phyloP scores from a whole-genome alignment of 495 filamentous ascomycete genomes.

The Aspergillus panamensis region DNA sequence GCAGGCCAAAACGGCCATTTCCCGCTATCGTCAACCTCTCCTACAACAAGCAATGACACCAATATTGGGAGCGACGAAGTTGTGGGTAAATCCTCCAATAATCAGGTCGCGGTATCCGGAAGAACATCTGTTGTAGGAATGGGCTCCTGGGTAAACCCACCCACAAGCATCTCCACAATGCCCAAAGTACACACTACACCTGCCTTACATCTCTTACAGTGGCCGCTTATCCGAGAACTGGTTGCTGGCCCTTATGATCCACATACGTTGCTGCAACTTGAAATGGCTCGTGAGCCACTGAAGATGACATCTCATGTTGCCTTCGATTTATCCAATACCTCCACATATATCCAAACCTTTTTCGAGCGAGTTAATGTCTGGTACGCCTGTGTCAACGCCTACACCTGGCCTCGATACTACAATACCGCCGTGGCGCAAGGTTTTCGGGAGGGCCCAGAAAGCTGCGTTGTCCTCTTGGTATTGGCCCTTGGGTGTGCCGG shows the following conservation, averaged over 20 bases:
- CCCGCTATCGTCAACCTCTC: conserved; percentile 53
- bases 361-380: conserved; percentile 78
- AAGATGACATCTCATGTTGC: conserved; percentile 54
- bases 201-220: conserved; percentile 72
- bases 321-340: conserved; percentile 71
- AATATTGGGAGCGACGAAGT: conserved; percentile 63
- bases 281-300: conserved; percentile 73
- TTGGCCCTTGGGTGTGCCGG: conserved; percentile 72
- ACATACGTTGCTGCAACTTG: conserved; percentile 73
- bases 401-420: conserved; percentile 76
- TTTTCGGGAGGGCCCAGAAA: conserved; percentile 73
- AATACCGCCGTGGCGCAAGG: conserved; percentile 64
- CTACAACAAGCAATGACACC: conserved; percentile 68
- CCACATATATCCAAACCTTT: conserved; percentile 68
- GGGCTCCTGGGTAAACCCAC: conserved; percentile 65
- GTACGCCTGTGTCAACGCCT: conserved; percentile 83
- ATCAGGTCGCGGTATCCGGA: conserved; percentile 38
- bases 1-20: conserved; percentile 48
- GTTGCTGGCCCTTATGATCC: conserved; percentile 74
- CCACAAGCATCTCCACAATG: conserved; percentile 77
- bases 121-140: conserved; percentile 63
- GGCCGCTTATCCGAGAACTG: conserved; percentile 74
- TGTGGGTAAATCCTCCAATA: conserved; percentile 38
- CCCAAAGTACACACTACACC: conserved; percentile 79
- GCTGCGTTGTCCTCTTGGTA: conserved; percentile 77